Evolutionary conservation across 108 stramenopile species (phyloP).

Genomic region (Halocafeteria seosinensis): DNA sequence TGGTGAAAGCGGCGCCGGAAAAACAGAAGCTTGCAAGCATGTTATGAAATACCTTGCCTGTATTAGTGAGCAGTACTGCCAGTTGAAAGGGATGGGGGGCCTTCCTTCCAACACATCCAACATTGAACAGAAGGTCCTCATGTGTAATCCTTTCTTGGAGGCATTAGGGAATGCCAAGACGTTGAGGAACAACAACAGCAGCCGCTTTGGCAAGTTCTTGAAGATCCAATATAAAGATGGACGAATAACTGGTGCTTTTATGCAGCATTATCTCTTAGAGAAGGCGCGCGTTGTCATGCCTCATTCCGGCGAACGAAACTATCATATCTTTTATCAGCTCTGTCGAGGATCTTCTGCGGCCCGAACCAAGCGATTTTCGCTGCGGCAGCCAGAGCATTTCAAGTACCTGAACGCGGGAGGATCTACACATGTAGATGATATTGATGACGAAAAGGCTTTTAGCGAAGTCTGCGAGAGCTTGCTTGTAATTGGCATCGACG

Average conservation of each 20-base stretch:
- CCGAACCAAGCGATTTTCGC: constrained; percentile 19
- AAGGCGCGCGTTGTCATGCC: constrained; percentile 69
- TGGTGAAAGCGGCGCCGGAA: constrained; percentile 51
- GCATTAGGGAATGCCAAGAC: constrained; percentile 49
- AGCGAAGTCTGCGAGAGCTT: constrained; percentile 47
- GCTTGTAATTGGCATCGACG: constrained; percentile 18
- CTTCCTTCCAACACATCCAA: neutral
- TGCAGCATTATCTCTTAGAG: constrained; percentile 67
- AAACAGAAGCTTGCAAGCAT: constrained; percentile 82
- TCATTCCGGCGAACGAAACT: constrained; percentile 61
- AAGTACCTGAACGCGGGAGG: constrained; percentile 19
- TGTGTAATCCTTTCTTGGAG: constrained; percentile 40
- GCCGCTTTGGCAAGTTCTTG: constrained; percentile 51
- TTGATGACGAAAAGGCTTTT: constrained; percentile 63
- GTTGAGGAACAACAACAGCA: constrained; percentile 45
- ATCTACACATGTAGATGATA: constrained; percentile 3
- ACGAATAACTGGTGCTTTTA: constrained; percentile 27
- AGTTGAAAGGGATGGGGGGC: neutral
- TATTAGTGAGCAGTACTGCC: neutral
- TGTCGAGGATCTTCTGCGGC: constrained; percentile 37
- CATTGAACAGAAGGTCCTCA: constrained; percentile 14
- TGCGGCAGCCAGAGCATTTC: constrained; percentile 10
- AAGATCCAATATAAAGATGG: constrained; percentile 23
- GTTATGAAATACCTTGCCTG: constrained; percentile 79
- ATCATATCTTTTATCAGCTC: constrained; percentile 89